A percentile compares a stretch with the other conserved stretches of the same genome.
Conservation (phyloP, 1,284 basidiomycete species). For the Papiliotrema flavescens region DNA sequence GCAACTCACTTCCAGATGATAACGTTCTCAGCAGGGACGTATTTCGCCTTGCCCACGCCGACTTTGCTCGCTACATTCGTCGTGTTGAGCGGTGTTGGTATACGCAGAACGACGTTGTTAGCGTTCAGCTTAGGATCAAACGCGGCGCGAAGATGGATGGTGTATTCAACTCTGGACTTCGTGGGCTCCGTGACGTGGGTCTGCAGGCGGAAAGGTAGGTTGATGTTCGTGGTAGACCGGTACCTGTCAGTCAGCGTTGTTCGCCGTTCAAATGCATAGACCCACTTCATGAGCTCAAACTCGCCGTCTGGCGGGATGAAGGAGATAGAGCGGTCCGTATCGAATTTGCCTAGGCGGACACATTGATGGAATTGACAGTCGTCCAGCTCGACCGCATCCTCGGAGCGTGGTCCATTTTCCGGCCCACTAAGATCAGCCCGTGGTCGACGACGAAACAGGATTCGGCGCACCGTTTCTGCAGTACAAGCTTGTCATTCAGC, state of each 20-base stretch:
- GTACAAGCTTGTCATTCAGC: slow-evolving; percentile 93
- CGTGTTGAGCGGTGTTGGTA: slow-evolving; percentile 94
- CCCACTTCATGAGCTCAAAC: slow-evolving; percentile 93
- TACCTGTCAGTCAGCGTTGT: slow-evolving; percentile 59
- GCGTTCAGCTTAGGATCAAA: slow-evolving; percentile 90
- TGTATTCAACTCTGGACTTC: slow-evolving; percentile 86
- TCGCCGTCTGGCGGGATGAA: slow-evolving; percentile 99
- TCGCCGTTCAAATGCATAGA: slow-evolving; percentile 8
- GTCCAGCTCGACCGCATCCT: slow-evolving; percentile 88
- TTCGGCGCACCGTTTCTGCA: slow-evolving; percentile 65
- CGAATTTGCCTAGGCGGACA: slow-evolving; percentile 90
- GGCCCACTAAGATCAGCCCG: slow-evolving; percentile 27
- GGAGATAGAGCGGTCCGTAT: slow-evolving; percentile 85
- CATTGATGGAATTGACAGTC: slow-evolving; percentile 99
- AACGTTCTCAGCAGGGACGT: slow-evolving; percentile 89
- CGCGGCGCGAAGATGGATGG: slow-evolving; percentile 80
- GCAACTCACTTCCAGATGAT: slow-evolving; percentile 91
- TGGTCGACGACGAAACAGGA: not conserved
- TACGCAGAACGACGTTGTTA: slow-evolving; percentile 84
- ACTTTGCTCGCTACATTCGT: slow-evolving; percentile 89
- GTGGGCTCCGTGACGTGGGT: slow-evolving; percentile 90
- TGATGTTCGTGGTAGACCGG: slow-evolving; percentile 91
- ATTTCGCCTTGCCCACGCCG: slow-evolving; percentile 91
- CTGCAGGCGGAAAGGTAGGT: slow-evolving; percentile 84
- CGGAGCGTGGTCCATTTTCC: slow-evolving; percentile 56